Base-by-base conservation (phyloP, 2,329 filamentous ascomycete species). In the Arthrobotrys megalospora region DNA sequence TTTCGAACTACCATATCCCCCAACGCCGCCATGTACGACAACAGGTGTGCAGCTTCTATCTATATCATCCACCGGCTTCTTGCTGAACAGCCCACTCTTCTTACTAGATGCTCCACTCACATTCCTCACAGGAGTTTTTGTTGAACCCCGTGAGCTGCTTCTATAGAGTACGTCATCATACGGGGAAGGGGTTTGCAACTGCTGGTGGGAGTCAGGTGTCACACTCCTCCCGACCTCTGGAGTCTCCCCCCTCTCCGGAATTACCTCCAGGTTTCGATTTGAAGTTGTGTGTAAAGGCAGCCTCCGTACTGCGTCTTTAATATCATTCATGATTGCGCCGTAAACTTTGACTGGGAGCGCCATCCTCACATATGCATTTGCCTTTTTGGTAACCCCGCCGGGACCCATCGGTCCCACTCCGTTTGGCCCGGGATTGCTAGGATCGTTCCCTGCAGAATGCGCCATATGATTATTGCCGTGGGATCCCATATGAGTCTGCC, bases 1-100 rank as follows among this genome's bases (percentile, higher is more conserved):
- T 34, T 76, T 76, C 3, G 72, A 76, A 24, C 72, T 76, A 11
- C 65, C 63, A 50, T 76, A 76, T 3, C 72, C 72, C 58, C 72
- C 72, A 8, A 69, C 65, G 1, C 72, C 72, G 8, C 64, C 58
- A n/a, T 76, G 64, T 24, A 76, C 55, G 24, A 76, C 32, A 6
- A 76, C 72, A 32, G 72, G 72, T 2, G 72, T 76, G 21, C 72
- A 76, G 12, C 65, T 58, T 38, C 72, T 68, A 12, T 76, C 72
- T 8, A 47, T 47, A 16, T 69, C 64, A 32, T 68, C 71, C 24
- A 68, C 63, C 11, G 52, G 21, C 64, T 76, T 76, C 47, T 70
- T 76, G 24, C 72, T 70, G 21, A 76, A 76, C 16, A 76, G 28
- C 5, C 72, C 72, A 24, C 64, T 69, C 72, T 64, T 68, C 48